Evolutionary conservation across 208 protist genomes (phyloP), one percentile per base, ranked within the genome.

Genomic region (Leishmania amazonensis): DNA sequence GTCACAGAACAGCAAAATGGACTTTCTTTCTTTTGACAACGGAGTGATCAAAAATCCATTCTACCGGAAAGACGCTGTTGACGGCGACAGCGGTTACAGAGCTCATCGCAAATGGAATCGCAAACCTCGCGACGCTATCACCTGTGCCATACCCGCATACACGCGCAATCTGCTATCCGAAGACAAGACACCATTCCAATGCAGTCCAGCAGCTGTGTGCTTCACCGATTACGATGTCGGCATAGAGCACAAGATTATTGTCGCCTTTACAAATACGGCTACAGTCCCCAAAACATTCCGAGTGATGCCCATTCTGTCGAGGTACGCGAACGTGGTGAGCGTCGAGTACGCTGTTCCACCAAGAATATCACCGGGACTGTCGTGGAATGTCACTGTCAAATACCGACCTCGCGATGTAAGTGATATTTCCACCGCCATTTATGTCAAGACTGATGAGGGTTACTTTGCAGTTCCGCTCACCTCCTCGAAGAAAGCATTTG

Each of bases 151-250:
- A 40, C 78, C 78, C 0, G 67, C 47, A 35, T 85, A 83, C 15
- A 88, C 78, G 17, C 78, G 60, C 28, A 78, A 82, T 45, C 57
- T 87, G 53, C 58, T 85, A 47, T 51, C 53, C 9, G 75, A 71
- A 65, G 62, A 80, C 21, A 51, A 70, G 45, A 71, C 78, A 6
- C 82, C 85, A 13, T 93, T 93, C 76, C 72, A 75, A 31, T 89
- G 76, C 53, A 85, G 38, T 21, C 94, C 95, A n/a, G 76, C 72
- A 24, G 81, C 84, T 17, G 74, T 98, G 19, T 68, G 78, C 58
- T 98, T 98, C 80, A 38, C 83, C 4, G 91, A 98, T 84, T 97
- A 98, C 75, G 94, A 93, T 28, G 88, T 96, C 2, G 94, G 92
- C 28, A 80, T 91, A 65, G 88, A 79, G 42, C 95, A 97, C 83